Evolutionary conservation across 169 alveolate genomes (phyloP), one percentile per base, ranked within the genome.

Genomic region (Eimeria sp.): DNA sequence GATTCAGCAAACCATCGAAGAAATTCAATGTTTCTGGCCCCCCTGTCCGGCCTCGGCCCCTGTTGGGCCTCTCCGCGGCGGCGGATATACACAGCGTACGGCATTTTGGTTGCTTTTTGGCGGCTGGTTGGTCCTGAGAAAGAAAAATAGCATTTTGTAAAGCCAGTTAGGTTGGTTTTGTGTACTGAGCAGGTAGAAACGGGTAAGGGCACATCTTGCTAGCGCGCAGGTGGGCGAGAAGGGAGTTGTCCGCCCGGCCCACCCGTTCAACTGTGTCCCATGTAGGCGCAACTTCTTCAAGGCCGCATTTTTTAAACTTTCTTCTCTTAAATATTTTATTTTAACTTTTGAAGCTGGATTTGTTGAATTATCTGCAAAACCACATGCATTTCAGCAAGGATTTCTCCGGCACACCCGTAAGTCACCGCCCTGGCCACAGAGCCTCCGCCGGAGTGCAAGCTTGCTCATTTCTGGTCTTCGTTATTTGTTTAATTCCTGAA

Each of bases 181-280:
- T 4, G 9, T 2, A 11, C 22, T 16, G 78, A 67, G 13, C 16
- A 1, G 6, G 22, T 67, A 67, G 78, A 67, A 67, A 67, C 20
- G 47, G 30, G 47, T 27, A 2, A 20, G 22, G 18, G 49, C 4
- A 30, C 7, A 27, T 30, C n/a, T 5, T 30, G 47, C 78, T 9
- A 16, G n/a, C 78, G 9, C 78, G 78, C 78, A 27, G 5, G 18
- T n/a, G 75, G 75, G 78, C 78, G 47, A 67, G 78, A 67, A 1
- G 30, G n/a, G 49, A 10, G 78, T 67, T 67, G 78, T 67, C 78
- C 78, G 78, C 78, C 78, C 25, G 43, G 78, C 78, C 78, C 78
- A 11, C 78, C 78, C 43, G 78, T 67, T 67, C 78, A 67, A 47
- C 78, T 5, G 78, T n/a, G 78, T 67, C 78, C n/a, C 78, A 49